phyloP scores from a whole-genome alignment of 2,329 filamentous ascomycete genomes.

The Onygenales sp. region DNA sequence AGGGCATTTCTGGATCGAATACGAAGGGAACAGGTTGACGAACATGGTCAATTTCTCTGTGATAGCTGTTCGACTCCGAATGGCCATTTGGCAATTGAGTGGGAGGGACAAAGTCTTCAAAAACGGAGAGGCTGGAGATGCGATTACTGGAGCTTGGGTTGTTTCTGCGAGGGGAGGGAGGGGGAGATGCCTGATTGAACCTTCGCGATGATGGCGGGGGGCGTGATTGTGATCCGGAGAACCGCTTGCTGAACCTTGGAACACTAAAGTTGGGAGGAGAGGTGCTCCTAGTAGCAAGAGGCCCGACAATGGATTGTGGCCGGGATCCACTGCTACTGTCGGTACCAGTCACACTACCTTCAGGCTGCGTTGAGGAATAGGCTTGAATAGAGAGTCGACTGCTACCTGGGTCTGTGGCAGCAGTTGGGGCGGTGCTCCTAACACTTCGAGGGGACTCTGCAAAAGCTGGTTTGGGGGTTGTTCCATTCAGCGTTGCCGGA shows the following conservation, averaged over 20 bases:
- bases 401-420: neutral
- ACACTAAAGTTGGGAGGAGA: conserved; percentile 34
- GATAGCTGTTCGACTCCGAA: neutral
- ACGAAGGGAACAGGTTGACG: neutral
- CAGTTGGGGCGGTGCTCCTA: neutral
- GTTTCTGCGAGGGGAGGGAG: neutral
- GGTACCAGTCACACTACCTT: conserved; percentile 1
- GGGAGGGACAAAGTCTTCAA: neutral
- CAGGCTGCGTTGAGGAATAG: conserved; percentile 2
- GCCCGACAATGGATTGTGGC: conserved; percentile 17
- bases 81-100: neutral
- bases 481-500: conserved; percentile 16
- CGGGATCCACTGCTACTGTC: conserved; percentile 14
- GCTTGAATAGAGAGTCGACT: conserved; percentile 4
- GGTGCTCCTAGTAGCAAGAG: conserved; percentile 18
- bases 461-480: conserved; percentile 1
- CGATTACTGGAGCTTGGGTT: neutral
- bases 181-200: neutral
- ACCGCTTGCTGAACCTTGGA: conserved; percentile 31
- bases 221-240: conserved; percentile 9
- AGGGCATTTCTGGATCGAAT: conserved; percentile 1
- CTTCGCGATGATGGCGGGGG: neutral
- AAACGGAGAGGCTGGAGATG: neutral
- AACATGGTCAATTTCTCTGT: neutral
- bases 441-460: conserved; percentile 3